phyloP scores from a whole-genome alignment of 768 basidiomycete genomes.

The Calocera cornea region DNA sequence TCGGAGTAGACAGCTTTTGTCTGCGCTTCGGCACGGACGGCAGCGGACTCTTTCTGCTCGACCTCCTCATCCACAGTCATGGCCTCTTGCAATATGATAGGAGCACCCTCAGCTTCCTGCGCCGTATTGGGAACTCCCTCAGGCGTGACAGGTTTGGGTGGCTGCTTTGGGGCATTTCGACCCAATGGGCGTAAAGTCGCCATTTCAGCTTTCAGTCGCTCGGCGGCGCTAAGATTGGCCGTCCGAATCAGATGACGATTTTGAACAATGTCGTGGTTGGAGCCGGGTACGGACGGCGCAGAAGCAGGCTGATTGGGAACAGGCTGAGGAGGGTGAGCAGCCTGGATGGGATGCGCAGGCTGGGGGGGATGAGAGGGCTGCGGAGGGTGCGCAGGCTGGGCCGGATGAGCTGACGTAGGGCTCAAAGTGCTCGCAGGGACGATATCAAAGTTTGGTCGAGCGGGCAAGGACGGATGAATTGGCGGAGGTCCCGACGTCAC shows the following conservation, averaged over 20 bases:
- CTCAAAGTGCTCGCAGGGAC: conserved; percentile 17
- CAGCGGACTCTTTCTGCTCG: conserved; percentile 6
- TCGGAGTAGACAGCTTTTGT: neutral
- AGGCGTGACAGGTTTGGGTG: conserved; percentile 6
- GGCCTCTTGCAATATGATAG: neutral
- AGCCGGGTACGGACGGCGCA: conserved; percentile 43
- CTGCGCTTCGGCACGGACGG: neutral
- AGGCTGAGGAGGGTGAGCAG: conserved; percentile 12
- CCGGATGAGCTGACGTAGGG: neutral
- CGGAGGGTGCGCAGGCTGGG: neutral
- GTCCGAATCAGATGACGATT: conserved; percentile 83
- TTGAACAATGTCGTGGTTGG: conserved; percentile 80
- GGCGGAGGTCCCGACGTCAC: neutral
- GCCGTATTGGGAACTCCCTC: conserved; percentile 8
- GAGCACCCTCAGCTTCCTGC: conserved; percentile 6
- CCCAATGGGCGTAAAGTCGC: conserved; percentile 30
- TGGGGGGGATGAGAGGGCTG: neutral
- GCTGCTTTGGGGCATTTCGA: conserved; percentile 19
- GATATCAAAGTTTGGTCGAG: conserved; percentile 54
- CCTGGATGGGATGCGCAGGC: neutral
- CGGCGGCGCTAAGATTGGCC: conserved; percentile 94
- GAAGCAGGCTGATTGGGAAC: conserved; percentile 11
- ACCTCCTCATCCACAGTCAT: neutral
- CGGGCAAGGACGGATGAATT: conserved; percentile 47
- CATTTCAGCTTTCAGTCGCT: conserved; percentile 82